Base-by-base conservation (phyloP, 805 yeast genomes). In the Dipodascus albidus region DNA sequence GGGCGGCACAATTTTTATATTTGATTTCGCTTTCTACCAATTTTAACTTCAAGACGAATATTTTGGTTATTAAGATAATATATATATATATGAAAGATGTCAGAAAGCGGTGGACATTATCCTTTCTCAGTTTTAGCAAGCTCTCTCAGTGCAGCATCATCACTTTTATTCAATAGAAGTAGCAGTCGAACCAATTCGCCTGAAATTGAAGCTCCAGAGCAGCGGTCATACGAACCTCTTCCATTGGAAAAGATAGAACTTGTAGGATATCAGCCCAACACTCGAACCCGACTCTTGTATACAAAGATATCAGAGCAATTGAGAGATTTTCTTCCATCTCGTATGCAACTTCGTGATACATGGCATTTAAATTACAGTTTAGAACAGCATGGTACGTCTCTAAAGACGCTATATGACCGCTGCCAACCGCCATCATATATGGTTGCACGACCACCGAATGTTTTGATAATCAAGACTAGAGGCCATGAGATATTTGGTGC, bases 331-430 rank as follows among this genome's bases (percentile, higher is more conserved):
- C 66, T 93, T 55, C 96, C 98, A 0, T 76, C 87, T 2, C 73
- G 97, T 49, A 71, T 87, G 42, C 96, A 88, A 64, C 72, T 91
- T 22, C 79, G 79, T 56, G 82, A 84, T 42, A 76, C 77, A 3
- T 93, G 98, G 99, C 68, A 75, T 3, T 67, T 93, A 50, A 66
- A 81, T 1, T 91, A 90, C 64, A 83, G 93, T n/a, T 68, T 87
- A 56, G 97, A 90, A 60, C 96, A 88, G 66, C 87, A 89, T 64
- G 99, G 99, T 0, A 82, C 95, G 0, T 86, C 96, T 0, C 67
- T 91, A 52, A 81, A 78, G 54, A 90, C 98, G 0, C 68, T 91
- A 17, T 91, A 90, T 53, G 50, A 53, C 42, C 53, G 48, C 50
- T 48, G 56, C 53, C 60, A 60, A 31, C 76, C 71, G 22, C 49